Conservation (phyloP, 2,329 filamentous ascomycete genomes). For the Penicillium rolfsii region DNA sequence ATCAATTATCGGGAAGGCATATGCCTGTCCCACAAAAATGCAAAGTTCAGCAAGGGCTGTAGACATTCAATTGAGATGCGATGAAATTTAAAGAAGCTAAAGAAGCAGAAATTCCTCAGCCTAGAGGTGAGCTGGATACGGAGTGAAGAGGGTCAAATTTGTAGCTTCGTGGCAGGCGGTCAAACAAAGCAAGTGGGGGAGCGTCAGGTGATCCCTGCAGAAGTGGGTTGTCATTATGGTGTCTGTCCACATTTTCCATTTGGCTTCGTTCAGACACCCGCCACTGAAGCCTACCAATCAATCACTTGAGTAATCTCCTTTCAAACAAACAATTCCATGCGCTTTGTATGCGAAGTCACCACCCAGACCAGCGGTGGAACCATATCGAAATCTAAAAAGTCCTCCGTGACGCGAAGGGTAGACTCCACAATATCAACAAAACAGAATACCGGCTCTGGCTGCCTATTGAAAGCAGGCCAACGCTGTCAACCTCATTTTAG, state of each 20-base stretch:
- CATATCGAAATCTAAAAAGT: not conserved
- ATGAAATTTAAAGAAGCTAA: not conserved
- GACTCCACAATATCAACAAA: slow-evolving; percentile 39
- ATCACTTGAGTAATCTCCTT: not conserved
- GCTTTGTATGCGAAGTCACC: not conserved
- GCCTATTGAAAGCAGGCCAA: slow-evolving; percentile 25
- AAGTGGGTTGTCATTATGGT: not conserved
- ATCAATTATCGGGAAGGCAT: slow-evolving; percentile 22
- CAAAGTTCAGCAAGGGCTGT: slow-evolving; percentile 2
- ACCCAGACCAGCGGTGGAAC: not conserved
- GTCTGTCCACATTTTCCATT: not conserved
- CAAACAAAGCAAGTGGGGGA: slow-evolving; percentile 10
- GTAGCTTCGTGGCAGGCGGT: slow-evolving; percentile 22
- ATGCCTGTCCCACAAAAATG: slow-evolving; percentile 23
- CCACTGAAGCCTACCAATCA: not conserved
- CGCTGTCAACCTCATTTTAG: not conserved
- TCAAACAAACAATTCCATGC: not conserved
- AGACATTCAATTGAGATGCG: slow-evolving; percentile 16
- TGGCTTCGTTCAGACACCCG: not conserved
- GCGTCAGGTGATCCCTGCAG: slow-evolving; percentile 13
- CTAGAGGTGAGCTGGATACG: not conserved
- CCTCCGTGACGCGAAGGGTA: slow-evolving; percentile 14
- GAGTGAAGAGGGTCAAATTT: slow-evolving; percentile 16
- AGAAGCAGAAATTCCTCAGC: not conserved
- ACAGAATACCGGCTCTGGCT: slow-evolving; percentile 38